These are phyloP conservation scores for Fusarium incarnatum DNA, from an alignment of 2,329 filamentous ascomycete genomes.

Conservation along the genomic window DNA sequence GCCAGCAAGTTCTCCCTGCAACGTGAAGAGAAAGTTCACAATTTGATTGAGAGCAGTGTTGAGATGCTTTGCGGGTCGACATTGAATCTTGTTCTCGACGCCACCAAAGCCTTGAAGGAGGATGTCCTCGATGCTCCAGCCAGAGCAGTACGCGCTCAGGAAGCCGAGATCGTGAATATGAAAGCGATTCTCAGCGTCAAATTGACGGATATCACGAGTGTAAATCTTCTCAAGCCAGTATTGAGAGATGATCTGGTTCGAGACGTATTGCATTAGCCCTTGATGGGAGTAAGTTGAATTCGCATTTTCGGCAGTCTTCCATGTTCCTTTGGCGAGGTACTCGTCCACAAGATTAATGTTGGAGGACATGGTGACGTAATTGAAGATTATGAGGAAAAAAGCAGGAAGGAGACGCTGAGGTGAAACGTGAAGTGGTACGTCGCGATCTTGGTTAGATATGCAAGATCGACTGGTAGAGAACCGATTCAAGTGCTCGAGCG, in stretches of 20 bases:
- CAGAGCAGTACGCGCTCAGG: constrained; percentile 42
- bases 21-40: constrained; percentile 43
- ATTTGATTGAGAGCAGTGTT: constrained; percentile 45
- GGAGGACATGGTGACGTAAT: constrained; percentile 13
- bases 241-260: constrained; percentile 41
- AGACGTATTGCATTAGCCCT: constrained; percentile 44
- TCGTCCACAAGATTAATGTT: constrained; percentile 36
- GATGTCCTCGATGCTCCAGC: constrained; percentile 43
- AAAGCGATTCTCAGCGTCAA: constrained; percentile 37
- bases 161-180: constrained; percentile 45
- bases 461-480: background rate
- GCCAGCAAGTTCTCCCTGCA: constrained; percentile 41
- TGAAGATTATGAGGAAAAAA: no score
- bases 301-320: constrained; percentile 42
- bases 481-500: accelerated
- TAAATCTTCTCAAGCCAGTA: constrained; percentile 45
- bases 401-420: background rate
- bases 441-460: background rate
- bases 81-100: constrained; percentile 44
- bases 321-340: constrained; percentile 40
- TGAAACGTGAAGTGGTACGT: accelerated
- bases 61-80: constrained; percentile 40
- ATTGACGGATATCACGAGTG: constrained; percentile 35
- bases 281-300: constrained; percentile 45
- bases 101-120: constrained; percentile 42